Percentiles rank a stretch among this genome's conserved stretches.
Conservation (phyloP, 2,329 filamentous ascomycete species). For the Dothideomycetes sp. region DNA sequence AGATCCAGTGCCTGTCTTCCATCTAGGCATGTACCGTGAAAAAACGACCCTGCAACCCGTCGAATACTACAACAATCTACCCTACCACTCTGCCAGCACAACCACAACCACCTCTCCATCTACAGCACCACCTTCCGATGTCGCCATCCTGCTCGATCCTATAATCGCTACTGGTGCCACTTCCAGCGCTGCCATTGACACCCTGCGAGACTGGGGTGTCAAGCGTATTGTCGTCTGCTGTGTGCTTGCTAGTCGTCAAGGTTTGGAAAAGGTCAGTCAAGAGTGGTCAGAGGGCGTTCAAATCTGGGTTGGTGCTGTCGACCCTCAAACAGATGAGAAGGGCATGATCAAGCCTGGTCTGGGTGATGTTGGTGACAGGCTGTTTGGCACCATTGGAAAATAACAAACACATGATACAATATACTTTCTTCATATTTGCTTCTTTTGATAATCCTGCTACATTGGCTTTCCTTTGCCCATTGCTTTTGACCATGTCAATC, state of each 20-base stretch:
- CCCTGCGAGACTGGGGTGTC: constrained; percentile 85
- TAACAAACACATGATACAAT: constrained; percentile 33
- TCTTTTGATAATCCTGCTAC: not conserved
- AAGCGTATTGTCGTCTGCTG: constrained; percentile 66
- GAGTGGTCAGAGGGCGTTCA: constrained; percentile 72
- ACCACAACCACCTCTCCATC: constrained; percentile 26
- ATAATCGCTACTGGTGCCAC: constrained; percentile 92
- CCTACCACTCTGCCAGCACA: constrained; percentile 51
- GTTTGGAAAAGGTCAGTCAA: constrained; percentile 60
- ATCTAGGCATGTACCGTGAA: constrained; percentile 90
- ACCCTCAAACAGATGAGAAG: constrained; percentile 60
- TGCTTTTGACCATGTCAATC: not conserved
- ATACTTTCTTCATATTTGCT: constrained; percentile 3
- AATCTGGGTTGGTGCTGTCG: constrained; percentile 75
- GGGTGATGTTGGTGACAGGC: constrained; percentile 80
- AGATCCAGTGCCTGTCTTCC: constrained; percentile 70
- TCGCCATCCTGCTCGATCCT: constrained; percentile 83
- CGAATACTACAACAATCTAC: constrained; percentile 97
- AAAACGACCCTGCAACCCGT: constrained; percentile 78
- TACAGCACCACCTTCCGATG: constrained; percentile 35
- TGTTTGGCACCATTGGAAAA: constrained; percentile 85
- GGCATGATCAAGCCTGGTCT: constrained; percentile 89
- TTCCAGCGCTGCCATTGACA: constrained; percentile 79
- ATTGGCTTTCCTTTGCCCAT: not conserved
- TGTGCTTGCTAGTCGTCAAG: constrained; percentile 62